A percentile compares a stretch with the other conserved stretches of the same genome.
Conservation (phyloP, 352 stramenopile species). For the Globisporangium irregulare region DNA sequence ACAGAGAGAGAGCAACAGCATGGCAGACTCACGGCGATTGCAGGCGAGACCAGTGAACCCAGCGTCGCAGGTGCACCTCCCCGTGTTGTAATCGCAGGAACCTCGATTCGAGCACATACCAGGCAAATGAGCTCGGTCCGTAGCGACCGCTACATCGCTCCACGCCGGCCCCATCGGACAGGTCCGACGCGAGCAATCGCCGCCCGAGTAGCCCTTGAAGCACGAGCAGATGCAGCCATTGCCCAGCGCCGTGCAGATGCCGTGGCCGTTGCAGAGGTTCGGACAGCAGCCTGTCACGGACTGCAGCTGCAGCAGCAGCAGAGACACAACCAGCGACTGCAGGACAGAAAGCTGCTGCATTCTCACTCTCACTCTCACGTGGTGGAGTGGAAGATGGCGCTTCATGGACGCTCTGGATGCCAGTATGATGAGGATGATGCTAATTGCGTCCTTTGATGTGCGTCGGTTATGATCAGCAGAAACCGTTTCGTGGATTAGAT, state of each 20-base stretch:
- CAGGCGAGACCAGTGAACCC: conserved; percentile 77
- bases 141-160: conserved; percentile 54
- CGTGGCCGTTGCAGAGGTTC: conserved; percentile 58
- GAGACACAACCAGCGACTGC: not conserved
- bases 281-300: conserved; percentile 42
- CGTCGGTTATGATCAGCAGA: not conserved
- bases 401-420: not conserved
- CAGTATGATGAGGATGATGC: not conserved
- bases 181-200: conserved; percentile 87
- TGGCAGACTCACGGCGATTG: conserved; percentile 52
- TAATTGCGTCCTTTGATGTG: conserved; percentile 2
- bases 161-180: conserved; percentile 51
- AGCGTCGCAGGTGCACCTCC: conserved; percentile 71
- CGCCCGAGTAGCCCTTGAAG: conserved; percentile 82
- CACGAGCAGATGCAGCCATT: conserved; percentile 79
- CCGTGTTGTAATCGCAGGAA: conserved; percentile 54
- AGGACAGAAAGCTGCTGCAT: not conserved
- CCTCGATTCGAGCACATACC: conserved; percentile 66
- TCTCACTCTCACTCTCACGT: not conserved
- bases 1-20: not conserved
- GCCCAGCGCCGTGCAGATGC: conserved; percentile 52
- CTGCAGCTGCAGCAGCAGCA: conserved; percentile 12
- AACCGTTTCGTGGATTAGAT: not conserved
- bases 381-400: not conserved
- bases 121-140: conserved; percentile 50